Base-by-base conservation (phyloP, 2,329 filamentous ascomycete genomes). In the Graphilbum sp. region DNA sequence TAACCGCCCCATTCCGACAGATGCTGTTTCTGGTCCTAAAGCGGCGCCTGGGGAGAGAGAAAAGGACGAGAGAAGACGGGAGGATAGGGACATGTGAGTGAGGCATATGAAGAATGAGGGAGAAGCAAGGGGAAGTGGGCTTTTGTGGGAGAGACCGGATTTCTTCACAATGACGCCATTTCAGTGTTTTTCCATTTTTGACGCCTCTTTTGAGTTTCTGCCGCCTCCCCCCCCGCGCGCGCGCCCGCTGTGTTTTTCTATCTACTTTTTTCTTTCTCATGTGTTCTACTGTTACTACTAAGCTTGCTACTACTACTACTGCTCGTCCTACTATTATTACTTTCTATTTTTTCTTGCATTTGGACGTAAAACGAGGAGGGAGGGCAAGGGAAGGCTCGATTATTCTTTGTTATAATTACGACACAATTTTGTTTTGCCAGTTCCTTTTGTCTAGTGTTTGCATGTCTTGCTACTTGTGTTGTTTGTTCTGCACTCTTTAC, bases 341-440 rank as follows among this genome's bases (percentile, higher is more conserved):
- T 34, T 4, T 20, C 32, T 35, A 20, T 38, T 24, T 24, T 27
- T 37, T 34, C 16, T 37, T 39, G 20, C 27, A 32, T 36, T 35
- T 34, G 16, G 17, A 32, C 30, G 30, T 38, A 36, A 40, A 41
- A 42, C 35, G 38, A 40, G 40, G 27, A 29, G 27, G 27, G 27
- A 29, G 27, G 27, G 27, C 36, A 39, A 34, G 38, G 40, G 39
- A 41, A 40, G 43, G 38, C 40, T 43, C 38, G 32, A 38, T 41
- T 29, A 19, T 24, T 36, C 15, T 25, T 17, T 18, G 43, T 45
- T 40, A 43, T 43, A 35, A 44, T 40, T 31, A 37, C 30, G 31
- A 11, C 35, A n/a, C 20, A 8, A 29, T 20, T 34, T 35, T 29
- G n/a, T 31, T 34, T 18, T 32, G 16, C 9, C 12, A 18, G 10